Evolutionary conservation across 2,329 filamentous ascomycete genomes (phyloP).

Genomic region (Domatiomyces globalis): DNA sequence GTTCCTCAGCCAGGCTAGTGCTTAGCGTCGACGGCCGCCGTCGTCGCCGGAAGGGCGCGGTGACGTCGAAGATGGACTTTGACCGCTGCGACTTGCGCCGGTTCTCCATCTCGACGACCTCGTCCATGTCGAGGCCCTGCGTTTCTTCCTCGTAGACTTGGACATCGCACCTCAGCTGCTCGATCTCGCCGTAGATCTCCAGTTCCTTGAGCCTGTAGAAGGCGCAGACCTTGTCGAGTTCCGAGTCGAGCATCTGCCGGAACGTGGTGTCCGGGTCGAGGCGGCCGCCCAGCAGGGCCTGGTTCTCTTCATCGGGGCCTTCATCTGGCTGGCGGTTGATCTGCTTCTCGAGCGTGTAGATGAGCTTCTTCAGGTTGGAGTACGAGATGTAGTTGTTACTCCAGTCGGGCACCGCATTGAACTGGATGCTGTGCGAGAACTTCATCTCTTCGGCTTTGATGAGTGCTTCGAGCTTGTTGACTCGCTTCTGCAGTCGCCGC

Average conservation of each 20-base stretch:
- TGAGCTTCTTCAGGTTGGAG: constrained; percentile 96
- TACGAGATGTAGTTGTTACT: constrained; percentile 96
- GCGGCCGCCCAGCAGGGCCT: constrained; percentile 58
- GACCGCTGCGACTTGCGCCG: constrained; percentile 27
- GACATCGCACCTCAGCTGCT: constrained; percentile 61
- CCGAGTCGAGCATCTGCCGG: constrained; percentile 63
- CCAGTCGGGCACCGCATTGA: constrained; percentile 99
- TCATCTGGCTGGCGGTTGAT: constrained; percentile 45
- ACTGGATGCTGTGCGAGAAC: constrained; percentile 98
- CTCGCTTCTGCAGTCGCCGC: constrained; percentile 9
- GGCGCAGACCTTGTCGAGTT: constrained; percentile 83
- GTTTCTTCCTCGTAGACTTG: constrained; percentile 50
- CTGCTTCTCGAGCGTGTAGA: constrained; percentile 87
- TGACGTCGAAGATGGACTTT: constrained; percentile 40
- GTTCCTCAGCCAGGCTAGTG: constrained; percentile 40
- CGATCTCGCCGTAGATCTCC: constrained; percentile 71
- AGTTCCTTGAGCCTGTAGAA: constrained; percentile 85
- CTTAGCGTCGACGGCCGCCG: constrained; percentile 34
- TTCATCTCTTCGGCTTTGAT: constrained; percentile 53
- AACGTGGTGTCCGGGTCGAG: constrained; percentile 71
- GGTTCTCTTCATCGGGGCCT: constrained; percentile 61
- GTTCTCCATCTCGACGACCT: constrained; percentile 29
- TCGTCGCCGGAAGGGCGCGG: constrained; percentile 26
- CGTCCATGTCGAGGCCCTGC: constrained; percentile 30
- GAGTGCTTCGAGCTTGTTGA: constrained; percentile 15